A percentile compares a stretch with the other conserved stretches of the same genome.
These are phyloP conservation scores for Athelia psychrophila DNA, from an alignment of 1,284 basidiomycete genomes.

Conservation along the genomic window DNA sequence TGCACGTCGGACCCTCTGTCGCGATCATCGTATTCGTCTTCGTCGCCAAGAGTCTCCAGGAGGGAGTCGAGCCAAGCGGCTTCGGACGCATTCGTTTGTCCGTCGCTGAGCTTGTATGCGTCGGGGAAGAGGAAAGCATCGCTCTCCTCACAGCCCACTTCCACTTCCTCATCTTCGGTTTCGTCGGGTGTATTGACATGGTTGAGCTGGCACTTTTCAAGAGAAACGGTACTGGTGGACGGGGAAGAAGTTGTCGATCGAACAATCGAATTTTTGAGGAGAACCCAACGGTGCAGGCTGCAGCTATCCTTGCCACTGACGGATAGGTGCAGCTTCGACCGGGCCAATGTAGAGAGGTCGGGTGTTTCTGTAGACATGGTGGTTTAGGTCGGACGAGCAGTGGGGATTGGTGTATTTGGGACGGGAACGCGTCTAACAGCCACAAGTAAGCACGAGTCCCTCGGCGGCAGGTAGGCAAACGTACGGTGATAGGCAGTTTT, in stretches of 20 bases:
- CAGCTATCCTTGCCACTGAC: slow-evolving; percentile 58
- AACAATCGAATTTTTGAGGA: slow-evolving; percentile 79
- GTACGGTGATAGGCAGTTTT: slow-evolving; percentile 25
- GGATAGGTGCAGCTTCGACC: slow-evolving; percentile 68
- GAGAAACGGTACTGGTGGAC: slow-evolving; percentile 25
- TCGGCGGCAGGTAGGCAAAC: slow-evolving; percentile 8
- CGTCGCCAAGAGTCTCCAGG: slow-evolving; percentile 64
- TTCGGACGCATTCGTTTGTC: slow-evolving; percentile 47
- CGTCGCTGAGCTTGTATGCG: slow-evolving; percentile 48
- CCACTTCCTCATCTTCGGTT: slow-evolving; percentile 31
- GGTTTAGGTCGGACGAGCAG: slow-evolving; percentile 12
- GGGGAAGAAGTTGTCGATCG: slow-evolving; percentile 34
- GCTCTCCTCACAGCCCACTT: slow-evolving; percentile 40
- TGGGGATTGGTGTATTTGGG: slow-evolving; percentile 16
- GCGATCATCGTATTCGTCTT: slow-evolving; percentile 58
- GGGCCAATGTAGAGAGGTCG: slow-evolving; percentile 60
- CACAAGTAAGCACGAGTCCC: slow-evolving; percentile 4
- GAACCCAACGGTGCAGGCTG: slow-evolving; percentile 81
- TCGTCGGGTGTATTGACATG: slow-evolving; percentile 43
- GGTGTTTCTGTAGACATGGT: slow-evolving; percentile 46
- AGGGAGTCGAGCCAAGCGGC: slow-evolving; percentile 78
- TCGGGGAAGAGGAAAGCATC: slow-evolving; percentile 78
- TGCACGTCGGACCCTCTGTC: slow-evolving; percentile 40
- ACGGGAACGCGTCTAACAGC: slow-evolving; percentile 6
- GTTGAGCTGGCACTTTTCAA: slow-evolving; percentile 36